phyloP scores from a whole-genome alignment of 1,139 yeast genomes.

The Debaryomyces robertsiae region DNA sequence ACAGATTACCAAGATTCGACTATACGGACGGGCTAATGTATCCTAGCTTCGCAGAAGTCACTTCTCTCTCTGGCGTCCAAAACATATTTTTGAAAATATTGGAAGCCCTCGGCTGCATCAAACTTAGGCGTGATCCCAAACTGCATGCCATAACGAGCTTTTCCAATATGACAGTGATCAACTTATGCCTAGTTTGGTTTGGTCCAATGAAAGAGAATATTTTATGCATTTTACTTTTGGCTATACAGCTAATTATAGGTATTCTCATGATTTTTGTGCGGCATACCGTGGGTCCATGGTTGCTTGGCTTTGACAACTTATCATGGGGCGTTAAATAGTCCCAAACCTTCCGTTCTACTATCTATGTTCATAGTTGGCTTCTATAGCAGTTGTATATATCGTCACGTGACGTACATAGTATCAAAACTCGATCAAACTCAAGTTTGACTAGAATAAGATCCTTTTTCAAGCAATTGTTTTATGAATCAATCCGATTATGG shows the following conservation, averaged over 20 bases:
- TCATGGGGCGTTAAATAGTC: constrained; percentile 46
- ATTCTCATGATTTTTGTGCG: constrained; percentile 67
- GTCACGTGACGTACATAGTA: constrained; percentile 5
- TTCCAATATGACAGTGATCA: constrained; percentile 86
- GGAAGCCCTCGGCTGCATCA: constrained; percentile 51
- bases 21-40: constrained; percentile 68
- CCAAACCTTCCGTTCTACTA: neutral
- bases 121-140: constrained; percentile 39
- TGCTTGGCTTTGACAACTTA: constrained; percentile 88
- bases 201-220: constrained; percentile 89
- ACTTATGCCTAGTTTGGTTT: constrained; percentile 75
- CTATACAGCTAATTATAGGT: constrained; percentile 67
- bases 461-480: neutral
- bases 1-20: constrained; percentile 81
- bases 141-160: constrained; percentile 46
- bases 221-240: constrained; percentile 61
- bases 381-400: neutral
- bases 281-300: constrained; percentile 82
- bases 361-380: neutral
- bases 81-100: constrained; percentile 35
- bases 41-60: constrained; percentile 53
- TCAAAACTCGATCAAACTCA: neutral
- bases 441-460: neutral
- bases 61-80: constrained; percentile 19
- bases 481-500: constrained; percentile 17